Conservation (phyloP, 2,329 filamentous ascomycete genomes). For the Graphiopsis chlorocephala region DNA sequence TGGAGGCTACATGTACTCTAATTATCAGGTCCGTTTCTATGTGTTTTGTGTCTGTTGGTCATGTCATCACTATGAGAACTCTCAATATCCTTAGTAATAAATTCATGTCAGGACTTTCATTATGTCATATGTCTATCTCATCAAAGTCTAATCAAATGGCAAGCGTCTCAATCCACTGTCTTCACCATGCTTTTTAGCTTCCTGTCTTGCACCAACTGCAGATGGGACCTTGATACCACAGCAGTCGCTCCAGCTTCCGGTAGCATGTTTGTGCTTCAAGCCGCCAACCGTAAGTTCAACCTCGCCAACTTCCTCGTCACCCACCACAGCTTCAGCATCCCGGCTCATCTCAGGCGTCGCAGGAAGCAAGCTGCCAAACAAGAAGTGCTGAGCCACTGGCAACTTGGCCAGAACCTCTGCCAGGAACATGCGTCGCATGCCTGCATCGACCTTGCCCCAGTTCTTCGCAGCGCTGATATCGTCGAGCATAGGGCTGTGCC, state of each 20-base stretch:
- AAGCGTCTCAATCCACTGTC: slow-evolving; percentile 67
- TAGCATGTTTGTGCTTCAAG: slow-evolving; percentile 60
- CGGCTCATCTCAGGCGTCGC: slow-evolving; percentile 78
- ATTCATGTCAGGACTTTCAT: not conserved
- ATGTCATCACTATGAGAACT: no score
- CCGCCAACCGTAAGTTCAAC: slow-evolving; percentile 64
- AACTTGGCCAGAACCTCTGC: slow-evolving; percentile 89
- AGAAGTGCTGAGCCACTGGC: slow-evolving; percentile 97
- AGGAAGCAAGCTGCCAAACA: slow-evolving; percentile 84
- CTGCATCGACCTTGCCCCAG: slow-evolving; percentile 89
- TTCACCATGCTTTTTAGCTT: slow-evolving; percentile 72
- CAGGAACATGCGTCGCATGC: slow-evolving; percentile 96
- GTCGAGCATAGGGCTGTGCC: slow-evolving; percentile 98
- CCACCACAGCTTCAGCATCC: slow-evolving; percentile 53
- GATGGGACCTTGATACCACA: slow-evolving; percentile 98
- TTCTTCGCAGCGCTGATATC: slow-evolving; percentile 88
- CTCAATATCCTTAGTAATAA: not conserved
- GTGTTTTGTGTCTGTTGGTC: no score
- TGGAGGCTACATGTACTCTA: no score
- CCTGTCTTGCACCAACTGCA: slow-evolving; percentile 84
- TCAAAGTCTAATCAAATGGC: slow-evolving; percentile 66
- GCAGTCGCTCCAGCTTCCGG: slow-evolving; percentile 81
- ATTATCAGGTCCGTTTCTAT: no score
- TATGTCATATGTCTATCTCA: not conserved
- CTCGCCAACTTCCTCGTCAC: slow-evolving; percentile 51